phyloP scores from a whole-genome alignment of 75 land plant genomes.

The Sequoiadendron giganteum region DNA sequence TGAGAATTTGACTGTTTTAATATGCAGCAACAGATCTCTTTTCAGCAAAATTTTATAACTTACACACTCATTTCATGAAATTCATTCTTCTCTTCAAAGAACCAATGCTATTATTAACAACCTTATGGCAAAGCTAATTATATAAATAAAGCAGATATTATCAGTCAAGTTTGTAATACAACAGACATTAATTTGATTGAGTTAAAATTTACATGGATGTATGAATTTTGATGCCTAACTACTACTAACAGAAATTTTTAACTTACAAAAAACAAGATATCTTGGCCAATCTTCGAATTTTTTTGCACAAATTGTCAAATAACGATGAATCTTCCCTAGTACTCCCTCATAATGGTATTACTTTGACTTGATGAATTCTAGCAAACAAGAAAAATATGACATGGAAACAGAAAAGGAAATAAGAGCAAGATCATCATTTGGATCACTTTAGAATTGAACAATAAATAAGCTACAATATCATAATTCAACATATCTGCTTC shows the following conservation, averaged over 20 bases:
- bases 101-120: background rate
- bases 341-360: background rate
- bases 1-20: background rate
- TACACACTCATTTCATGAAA: background rate
- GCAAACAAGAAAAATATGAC: background rate
- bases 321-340: background rate
- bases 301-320: background rate
- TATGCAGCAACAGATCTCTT: background rate
- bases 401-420: background rate
- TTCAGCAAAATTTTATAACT: background rate
- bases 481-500: background rate
- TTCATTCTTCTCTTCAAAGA: background rate
- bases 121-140: background rate
- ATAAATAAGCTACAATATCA: background rate
- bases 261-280: background rate
- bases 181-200: background rate
- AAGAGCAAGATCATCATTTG: background rate
- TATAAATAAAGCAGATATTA: background rate
- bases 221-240: background rate
- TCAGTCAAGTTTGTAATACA: background rate
- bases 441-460: background rate
- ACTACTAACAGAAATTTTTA: background rate
- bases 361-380: background rate
- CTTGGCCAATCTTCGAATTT: background rate
- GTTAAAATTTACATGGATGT: background rate